phyloP scores from a whole-genome alignment of 2,329 filamentous ascomycete species.

The Colletotrichum agaves region DNA sequence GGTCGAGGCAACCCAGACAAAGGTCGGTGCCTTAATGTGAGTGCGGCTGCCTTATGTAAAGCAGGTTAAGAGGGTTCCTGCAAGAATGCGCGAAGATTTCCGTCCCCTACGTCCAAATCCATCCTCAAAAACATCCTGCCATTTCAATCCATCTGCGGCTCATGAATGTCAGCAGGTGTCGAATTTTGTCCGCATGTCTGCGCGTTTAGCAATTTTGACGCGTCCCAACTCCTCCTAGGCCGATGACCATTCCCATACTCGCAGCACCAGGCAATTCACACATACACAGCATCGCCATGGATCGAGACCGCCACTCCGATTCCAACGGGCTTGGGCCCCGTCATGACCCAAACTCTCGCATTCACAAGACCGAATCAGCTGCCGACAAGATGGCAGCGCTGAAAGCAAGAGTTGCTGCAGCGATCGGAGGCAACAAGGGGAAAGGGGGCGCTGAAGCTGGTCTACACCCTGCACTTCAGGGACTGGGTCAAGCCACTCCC shows the following conservation, averaged over 20 bases:
- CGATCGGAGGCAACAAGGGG: constrained; percentile 69
- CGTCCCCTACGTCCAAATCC: no score
- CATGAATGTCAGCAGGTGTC: no score
- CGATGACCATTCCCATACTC: not conserved
- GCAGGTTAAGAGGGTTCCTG: no score
- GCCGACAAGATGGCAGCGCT: constrained; percentile 79
- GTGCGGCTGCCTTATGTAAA: no score
- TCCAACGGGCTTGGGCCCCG: constrained; percentile 65
- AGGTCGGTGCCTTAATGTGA: no score
- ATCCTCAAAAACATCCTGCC: no score
- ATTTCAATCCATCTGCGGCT: no score
- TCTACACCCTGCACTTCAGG: constrained; percentile 79
- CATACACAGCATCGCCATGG: constrained; percentile 52
- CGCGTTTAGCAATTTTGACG: not conserved
- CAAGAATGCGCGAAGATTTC: no score
- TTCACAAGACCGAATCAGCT: constrained; percentile 66
- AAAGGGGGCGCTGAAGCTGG: constrained; percentile 79
- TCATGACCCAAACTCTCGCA: constrained; percentile 63
- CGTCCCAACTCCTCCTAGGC: not conserved
- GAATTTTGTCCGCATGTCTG: no score
- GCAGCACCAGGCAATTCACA: not conserved
- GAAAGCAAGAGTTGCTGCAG: constrained; percentile 82
- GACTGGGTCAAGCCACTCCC: constrained; percentile 60
- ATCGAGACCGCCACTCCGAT: constrained; percentile 63
- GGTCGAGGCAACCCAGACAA: not conserved